Conservation (phyloP, 1,284 basidiomycete genomes). For the Ustilago cynodontis region DNA sequence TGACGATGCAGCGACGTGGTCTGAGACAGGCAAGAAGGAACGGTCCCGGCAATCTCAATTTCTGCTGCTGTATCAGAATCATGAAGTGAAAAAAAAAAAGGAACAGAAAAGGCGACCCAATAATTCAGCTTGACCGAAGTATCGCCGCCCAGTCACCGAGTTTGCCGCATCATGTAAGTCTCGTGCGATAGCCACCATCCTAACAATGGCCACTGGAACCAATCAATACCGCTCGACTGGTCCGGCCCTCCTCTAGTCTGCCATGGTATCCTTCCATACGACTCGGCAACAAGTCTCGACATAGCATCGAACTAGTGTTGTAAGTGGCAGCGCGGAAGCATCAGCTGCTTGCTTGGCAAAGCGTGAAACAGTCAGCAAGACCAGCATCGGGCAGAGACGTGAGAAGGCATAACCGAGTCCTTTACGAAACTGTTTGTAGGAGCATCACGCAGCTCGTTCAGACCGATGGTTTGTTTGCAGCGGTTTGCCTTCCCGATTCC, state of each 20-base stretch:
- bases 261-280: too few species aligned
- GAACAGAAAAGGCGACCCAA: background rate
- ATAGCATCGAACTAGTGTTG: background rate
- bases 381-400: background rate
- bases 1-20: background rate
- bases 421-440: slow-evolving; percentile 4
- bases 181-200: background rate
- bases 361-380: background rate
- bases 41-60: background rate
- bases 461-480: background rate
- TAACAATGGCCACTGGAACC: too few species aligned
- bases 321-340: background rate
- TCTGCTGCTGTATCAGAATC: too few species aligned
- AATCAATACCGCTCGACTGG: too few species aligned
- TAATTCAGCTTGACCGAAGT: background rate
- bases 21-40: background rate
- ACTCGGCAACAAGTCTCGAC: background rate
- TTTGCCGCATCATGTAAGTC: background rate
- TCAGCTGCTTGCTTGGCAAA: background rate
- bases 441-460: background rate
- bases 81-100: background rate
- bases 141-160: background rate
- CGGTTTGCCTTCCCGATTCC: background rate
- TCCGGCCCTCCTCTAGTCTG: background rate
- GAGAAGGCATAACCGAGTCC: background rate